Base-by-base conservation (phyloP, 2,329 filamentous ascomycete genomes). In the Macrophomina phaseolina region DNA sequence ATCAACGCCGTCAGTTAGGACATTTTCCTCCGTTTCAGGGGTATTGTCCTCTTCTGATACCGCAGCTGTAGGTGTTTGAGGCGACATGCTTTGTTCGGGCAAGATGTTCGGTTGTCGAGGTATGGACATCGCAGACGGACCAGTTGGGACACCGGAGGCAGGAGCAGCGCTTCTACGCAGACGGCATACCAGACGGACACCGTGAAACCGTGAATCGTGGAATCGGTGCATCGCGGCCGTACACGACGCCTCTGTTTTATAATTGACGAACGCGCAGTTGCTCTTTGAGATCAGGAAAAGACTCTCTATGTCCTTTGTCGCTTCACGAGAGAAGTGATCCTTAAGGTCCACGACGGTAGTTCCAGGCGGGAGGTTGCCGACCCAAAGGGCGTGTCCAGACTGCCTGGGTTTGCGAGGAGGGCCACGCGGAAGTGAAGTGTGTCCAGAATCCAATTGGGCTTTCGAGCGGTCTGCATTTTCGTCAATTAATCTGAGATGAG, bases 251-350 rank as follows among this genome's bases (percentile, higher is more conserved):
- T 97, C 93, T 61, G 92, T 91, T 69, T 90, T 91, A 77, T 96
- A 98, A 75, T 98, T 98, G 70, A 97, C 93, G 81, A 98, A 98
- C 0, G 94, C 94, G 74, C 94, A 98, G 75, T 97, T 97, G 77
- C 94, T 97, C 78, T 97, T 97, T 0, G 94, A 94, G 48, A 98
- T 98, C 42, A 98, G 82, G 71, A 98, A 97, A 0, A 98, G 82
- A 55, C 93, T 97, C 76, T 97, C 91, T 28, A 98, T 87, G 1
- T 93, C 86, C 49, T 84, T 87, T 0, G 85, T 86, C 0, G 92
- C 90, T 70, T 94, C 90, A 69, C 87, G 88, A 68, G 92, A 96
- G 67, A 97, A 95, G 76, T 97, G 92, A 68, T 95, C 89, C 63
- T 97, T 97, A n/a, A 98, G 82, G 67, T 87, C 91, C 79, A 93